phyloP scores from a whole-genome alignment of 768 basidiomycete species.

The Zangia roseola region DNA sequence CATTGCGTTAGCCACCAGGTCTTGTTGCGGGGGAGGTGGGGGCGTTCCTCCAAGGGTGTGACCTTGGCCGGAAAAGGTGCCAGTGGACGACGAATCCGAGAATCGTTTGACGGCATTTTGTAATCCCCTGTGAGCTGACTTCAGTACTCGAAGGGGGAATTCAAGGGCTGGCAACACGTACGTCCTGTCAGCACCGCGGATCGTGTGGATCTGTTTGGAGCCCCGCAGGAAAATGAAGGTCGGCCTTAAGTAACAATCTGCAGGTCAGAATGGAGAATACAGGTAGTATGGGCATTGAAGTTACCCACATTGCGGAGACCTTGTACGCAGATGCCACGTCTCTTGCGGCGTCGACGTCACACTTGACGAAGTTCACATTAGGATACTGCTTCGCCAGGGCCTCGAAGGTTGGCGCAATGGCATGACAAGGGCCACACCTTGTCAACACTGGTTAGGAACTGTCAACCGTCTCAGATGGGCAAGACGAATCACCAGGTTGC shows the following conservation, averaged over 20 bases:
- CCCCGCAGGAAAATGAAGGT: constrained; percentile 81
- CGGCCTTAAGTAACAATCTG: constrained; percentile 50
- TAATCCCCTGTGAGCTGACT: constrained; percentile 46
- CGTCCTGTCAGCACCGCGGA: constrained; percentile 70
- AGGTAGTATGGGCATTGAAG: neutral
- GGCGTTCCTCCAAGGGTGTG: constrained; percentile 61
- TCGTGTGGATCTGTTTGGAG: constrained; percentile 61
- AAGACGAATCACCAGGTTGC: constrained; percentile 62
- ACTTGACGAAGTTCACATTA: constrained; percentile 80
- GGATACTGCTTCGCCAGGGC: constrained; percentile 64
- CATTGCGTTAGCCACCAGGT: constrained; percentile 33
- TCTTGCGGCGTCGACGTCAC: constrained; percentile 68
- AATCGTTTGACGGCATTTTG: constrained; percentile 58
- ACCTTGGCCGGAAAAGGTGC: constrained; percentile 69
- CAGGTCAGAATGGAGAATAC: neutral
- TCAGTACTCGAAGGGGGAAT: constrained; percentile 1
- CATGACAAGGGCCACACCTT: constrained; percentile 87
- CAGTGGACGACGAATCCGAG: constrained; percentile 37
- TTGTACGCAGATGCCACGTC: constrained; percentile 66
- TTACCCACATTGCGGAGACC: constrained; percentile 69
- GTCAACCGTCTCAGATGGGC: neutral
- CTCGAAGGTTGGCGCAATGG: constrained; percentile 77
- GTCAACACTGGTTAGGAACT: constrained; percentile 7
- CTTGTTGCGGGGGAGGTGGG: constrained; percentile 35
- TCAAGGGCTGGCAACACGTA: constrained; percentile 34